Conservation (phyloP, 441 rosid species). For the Pelargonium citronellum region DNA sequence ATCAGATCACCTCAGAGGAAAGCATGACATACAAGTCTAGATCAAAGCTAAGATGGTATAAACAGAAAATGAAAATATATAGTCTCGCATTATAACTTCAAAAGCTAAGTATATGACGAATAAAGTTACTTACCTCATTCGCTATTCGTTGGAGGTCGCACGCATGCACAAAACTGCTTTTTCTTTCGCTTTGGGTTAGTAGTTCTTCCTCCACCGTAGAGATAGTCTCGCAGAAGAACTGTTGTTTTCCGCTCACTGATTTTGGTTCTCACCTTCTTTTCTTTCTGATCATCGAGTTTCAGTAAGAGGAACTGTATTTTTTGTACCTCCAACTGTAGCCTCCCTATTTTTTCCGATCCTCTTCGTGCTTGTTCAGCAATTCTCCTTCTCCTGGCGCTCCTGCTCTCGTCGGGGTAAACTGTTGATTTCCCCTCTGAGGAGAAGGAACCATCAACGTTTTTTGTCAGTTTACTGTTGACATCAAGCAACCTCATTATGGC, state of each 20-base stretch:
- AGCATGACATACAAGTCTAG: conserved; percentile 3
- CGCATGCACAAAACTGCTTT: conserved; percentile 65
- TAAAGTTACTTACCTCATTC: conserved; percentile 33
- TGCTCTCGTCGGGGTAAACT: conserved; percentile 42
- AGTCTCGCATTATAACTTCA: conserved; percentile 5
- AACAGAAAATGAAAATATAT: conserved; percentile 16
- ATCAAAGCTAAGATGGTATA: conserved; percentile 13
- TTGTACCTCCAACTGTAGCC: conserved; percentile 86
- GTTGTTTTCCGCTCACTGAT: conserved; percentile 42
- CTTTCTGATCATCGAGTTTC: conserved; percentile 63
- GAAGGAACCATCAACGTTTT: conserved; percentile 38
- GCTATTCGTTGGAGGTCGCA: conserved; percentile 56
- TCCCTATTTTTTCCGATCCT: conserved; percentile 74
- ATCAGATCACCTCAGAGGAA: conserved; percentile 19
- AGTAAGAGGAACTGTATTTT: conserved; percentile 67
- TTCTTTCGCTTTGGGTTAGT: conserved; percentile 44
- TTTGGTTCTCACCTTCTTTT: conserved; percentile 45
- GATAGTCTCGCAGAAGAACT: conserved; percentile 70
- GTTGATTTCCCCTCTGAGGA: conserved; percentile 42
- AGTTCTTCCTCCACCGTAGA: conserved; percentile 48
- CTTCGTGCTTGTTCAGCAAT: conserved; percentile 70
- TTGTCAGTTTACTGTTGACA: conserved; percentile 46
- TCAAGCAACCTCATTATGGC: conserved; percentile 56
- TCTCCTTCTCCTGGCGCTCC: conserved; percentile 38
- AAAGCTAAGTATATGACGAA: conserved; percentile 15